Evolutionary conservation across 1,139 yeast genomes (phyloP), one percentile per base, ranked within the genome.

Genomic region (Yamadazyma blattariae): DNA sequence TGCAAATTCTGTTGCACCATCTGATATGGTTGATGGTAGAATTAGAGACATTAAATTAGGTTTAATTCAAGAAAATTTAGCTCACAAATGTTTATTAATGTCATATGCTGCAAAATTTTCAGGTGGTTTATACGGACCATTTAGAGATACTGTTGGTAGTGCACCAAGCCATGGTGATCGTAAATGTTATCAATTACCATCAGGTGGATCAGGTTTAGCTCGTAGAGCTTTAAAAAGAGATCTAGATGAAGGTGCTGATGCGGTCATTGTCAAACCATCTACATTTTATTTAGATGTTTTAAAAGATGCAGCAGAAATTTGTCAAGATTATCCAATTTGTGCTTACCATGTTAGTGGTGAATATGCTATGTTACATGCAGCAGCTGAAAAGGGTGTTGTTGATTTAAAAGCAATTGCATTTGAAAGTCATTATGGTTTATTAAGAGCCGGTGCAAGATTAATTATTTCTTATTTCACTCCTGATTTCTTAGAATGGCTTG

Each of bases 341-440:
- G 94, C 95, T 18, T 92, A 92, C 61, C 98, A 94, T 59, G 99
- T 92, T 22, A 81, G 94, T 59, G 99, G 99, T 32, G 99, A 92
- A 62, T 92, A 79, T 56, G 97, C 98, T 33, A 92, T 94, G 98
- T 67, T 92, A 46, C 96, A 90, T 57, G 98, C 98, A 8, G 98
- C 97, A 34, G 97, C 97, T 21, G 97, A 90, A 51, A 90, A 90
- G 71, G 96, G 95, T 18, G 76, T 90, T 38, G 87, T 83, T 41
- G 97, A 92, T 57, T 72, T 94, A 60, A 84, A 88, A 60, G 72
- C 79, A 7, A 84, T 92, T 62, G 98, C 97, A 0, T 86, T 85
- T 54, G 99, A 92, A 63, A 71, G 95, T 35, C 96, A 92, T 50
- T 74, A 86, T 46, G 97, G 98, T 2, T 82, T 86, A 52, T 71